Conservation (phyloP, 306 rosid species). For the Fragaria iinumae region DNA sequence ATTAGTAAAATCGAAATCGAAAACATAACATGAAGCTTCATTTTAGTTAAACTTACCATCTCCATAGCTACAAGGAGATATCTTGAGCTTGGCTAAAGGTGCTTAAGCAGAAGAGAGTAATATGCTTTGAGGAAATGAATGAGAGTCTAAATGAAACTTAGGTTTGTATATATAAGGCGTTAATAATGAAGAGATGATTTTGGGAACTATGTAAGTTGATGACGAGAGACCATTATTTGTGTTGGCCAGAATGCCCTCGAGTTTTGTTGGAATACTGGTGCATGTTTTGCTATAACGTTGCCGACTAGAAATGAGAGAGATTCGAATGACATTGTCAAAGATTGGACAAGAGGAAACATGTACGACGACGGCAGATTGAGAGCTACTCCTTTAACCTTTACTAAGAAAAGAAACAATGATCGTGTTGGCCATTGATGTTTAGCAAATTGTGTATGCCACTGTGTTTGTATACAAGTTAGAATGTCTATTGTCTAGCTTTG, state of each 20-base stretch:
- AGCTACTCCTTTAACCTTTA: constrained; percentile 19
- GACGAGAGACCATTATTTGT: constrained; percentile 20
- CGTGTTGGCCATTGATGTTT: not conserved
- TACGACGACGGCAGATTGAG: constrained; percentile 2
- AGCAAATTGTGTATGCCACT: not conserved
- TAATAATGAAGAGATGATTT: not conserved
- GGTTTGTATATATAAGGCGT: constrained; percentile 26
- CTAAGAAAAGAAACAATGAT: not conserved
- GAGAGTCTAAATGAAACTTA: constrained; percentile 13
- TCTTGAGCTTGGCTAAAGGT: not conserved
- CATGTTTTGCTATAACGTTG: constrained; percentile 13
- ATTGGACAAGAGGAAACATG: constrained; percentile 20
- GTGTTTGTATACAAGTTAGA: not conserved
- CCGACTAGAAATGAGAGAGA: constrained; percentile 29
- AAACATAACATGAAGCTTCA: not conserved
- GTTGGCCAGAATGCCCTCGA: constrained; percentile 17
- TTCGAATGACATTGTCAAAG: constrained; percentile 20
- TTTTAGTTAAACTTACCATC: constrained; percentile 40
- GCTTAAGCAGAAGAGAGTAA: not conserved
- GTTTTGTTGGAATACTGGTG: constrained; percentile 29
- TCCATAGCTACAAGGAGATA: constrained; percentile 4
- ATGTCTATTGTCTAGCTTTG: not conserved
- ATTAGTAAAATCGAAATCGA: not conserved
- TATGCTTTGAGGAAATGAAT: not conserved
- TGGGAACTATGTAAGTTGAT: not conserved